Conservation (phyloP, 2,329 filamentous ascomycete genomes). For the Arthrinium puccinioides region DNA sequence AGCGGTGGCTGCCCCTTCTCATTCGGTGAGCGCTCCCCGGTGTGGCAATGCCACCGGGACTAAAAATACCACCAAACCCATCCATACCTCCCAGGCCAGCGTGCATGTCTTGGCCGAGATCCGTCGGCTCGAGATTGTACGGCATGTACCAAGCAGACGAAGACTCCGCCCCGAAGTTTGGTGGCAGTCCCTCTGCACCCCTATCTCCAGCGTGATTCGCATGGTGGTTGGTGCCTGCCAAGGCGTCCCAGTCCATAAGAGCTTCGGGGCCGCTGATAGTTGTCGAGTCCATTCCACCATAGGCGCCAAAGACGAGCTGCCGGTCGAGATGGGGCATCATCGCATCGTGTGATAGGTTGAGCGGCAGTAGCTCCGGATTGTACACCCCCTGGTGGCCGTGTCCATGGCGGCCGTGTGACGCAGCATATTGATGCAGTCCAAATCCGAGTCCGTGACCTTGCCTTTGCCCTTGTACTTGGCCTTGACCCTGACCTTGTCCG, state of each 20-base stretch:
- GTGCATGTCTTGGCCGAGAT: slow-evolving; percentile 42
- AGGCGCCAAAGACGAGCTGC: slow-evolving; percentile 70
- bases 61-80: slow-evolving; percentile 42
- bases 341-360: slow-evolving; percentile 42
- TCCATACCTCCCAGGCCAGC: slow-evolving; percentile 37
- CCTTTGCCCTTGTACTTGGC: too few relatives aligned
- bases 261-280: slow-evolving; percentile 29
- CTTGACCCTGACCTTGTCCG: slow-evolving; percentile 11
- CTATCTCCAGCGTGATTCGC: slow-evolving; percentile 17
- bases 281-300: slow-evolving; percentile 44
- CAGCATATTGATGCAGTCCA: background rate
- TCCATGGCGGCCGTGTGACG: background rate
- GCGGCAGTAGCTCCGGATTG: slow-evolving; percentile 44
- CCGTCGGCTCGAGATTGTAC: slow-evolving; percentile 80
- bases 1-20: slow-evolving; percentile 1
- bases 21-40: slow-evolving; percentile 13
- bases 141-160: slow-evolving; percentile 84
- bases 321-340: slow-evolving; percentile 65
- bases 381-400: slow-evolving; percentile 33
- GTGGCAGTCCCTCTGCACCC: slow-evolving; percentile 16
- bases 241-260: slow-evolving; percentile 39
- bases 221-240: slow-evolving; percentile 23
- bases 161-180: slow-evolving; percentile 30
- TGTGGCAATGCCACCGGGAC: slow-evolving; percentile 28
- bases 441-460: background rate